Base-by-base conservation (phyloP, 108 stramenopile genomes). In the Cyclotella atomus region DNA sequence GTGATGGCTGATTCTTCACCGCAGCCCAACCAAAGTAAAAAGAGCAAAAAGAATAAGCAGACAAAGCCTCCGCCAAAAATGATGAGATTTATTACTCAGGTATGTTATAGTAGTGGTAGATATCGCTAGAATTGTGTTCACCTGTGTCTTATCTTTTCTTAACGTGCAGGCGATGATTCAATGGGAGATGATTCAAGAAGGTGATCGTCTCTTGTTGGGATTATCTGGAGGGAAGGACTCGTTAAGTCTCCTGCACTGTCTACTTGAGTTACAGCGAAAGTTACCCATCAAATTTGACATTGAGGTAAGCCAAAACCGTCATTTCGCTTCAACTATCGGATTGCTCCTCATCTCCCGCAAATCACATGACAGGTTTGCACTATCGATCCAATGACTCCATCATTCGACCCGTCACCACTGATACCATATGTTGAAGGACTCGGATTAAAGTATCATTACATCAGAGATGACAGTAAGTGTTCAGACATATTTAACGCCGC, bases 191-290 rank as follows among this genome's bases (percentile, higher is more conserved):
- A 82, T 98, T 16, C 79, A 97, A 66, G 94, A 97, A 15, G 98
- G 98, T 2, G 98, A 98, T 76, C 81, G 93, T 9, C 84, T 99
- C 20, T 79, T 97, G 30, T 85, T 99, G 5, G 99, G 98, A 0
- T 72, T 99, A 7, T 96, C 95, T 19, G 99, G 99, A 38, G 99
- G 99, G 16, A 99, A 99, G 83, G 99, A 99, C 77, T 97, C 96
- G 24, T 70, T 99, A 41, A 89, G 85, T 50, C 84, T 98, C 43
- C 84, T 99, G 36, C 99, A 99, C 71, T 87, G 92, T 29, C 82
- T 99, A 49, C 82, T 97, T 19, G 95, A 94, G 60, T 86, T 96
- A 66, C 88, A 97, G 77, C 81, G 84, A 25, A 91, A 91, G 71
- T 71, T 92, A 14, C 96, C 96, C 0, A 86, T 93, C 36, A 92